A percentile compares a stretch with the other conserved stretches of the same genome.
Conservation (phyloP, 257 asterid species). For the Nicotiana attenuata region DNA sequence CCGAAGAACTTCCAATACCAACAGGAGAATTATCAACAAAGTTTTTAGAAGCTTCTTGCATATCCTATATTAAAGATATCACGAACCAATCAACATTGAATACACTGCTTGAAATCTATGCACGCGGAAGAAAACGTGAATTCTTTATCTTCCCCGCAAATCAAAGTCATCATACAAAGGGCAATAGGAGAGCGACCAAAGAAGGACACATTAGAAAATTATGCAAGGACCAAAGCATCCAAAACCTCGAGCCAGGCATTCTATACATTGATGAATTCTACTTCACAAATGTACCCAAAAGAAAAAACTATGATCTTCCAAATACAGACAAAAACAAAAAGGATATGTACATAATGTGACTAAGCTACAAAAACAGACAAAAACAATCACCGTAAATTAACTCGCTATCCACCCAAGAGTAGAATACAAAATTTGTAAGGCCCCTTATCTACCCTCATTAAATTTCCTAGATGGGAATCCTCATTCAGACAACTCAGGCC, state of each 20-base stretch:
- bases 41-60: slow-evolving; percentile 30
- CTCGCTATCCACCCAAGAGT: neutral
- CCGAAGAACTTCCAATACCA: slow-evolving; percentile 23
- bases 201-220: neutral
- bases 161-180: neutral
- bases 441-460: neutral
- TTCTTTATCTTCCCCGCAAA: neutral
- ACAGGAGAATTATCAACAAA: slow-evolving; percentile 27
- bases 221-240: neutral
- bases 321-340: neutral
- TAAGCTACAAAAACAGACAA: neutral
- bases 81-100: slow-evolving; percentile 1
- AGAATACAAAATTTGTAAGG: neutral
- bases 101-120: neutral
- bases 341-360: neutral
- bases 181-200: neutral
- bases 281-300: neutral
- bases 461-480: neutral
- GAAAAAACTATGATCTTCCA: neutral
- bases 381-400: neutral
- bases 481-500: neutral
- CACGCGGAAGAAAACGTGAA: neutral
- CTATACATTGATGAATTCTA: neutral
- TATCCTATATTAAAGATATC: slow-evolving; percentile 22
- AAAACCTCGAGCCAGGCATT: neutral